Conservation (phyloP, 495 filamentous ascomycete genomes). For the Podospora bellae-mahoneyi region DNA sequence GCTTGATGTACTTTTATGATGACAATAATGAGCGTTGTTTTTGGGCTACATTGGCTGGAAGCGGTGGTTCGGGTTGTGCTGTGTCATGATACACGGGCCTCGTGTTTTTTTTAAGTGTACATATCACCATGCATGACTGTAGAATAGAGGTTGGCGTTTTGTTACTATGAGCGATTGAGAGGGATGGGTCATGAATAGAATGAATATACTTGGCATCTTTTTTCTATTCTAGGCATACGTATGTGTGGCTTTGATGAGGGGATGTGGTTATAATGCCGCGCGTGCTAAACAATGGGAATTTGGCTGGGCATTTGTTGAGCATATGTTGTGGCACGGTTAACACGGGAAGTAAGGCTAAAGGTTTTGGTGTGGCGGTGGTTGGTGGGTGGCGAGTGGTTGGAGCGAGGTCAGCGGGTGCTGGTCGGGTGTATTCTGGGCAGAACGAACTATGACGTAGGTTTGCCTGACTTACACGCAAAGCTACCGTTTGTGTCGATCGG, state of each 20-base stretch:
- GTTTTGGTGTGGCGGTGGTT: background rate
- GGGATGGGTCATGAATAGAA: background rate
- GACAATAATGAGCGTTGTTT: slow-evolving; percentile 5
- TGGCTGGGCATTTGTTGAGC: background rate
- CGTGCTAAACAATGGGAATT: background rate
- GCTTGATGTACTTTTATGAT: slow-evolving; percentile 8
- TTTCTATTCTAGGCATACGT: no score
- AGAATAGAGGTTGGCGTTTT: background rate
- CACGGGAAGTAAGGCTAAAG: background rate
- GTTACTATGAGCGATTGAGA: background rate
- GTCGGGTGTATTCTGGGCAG: background rate
- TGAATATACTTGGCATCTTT: background rate
- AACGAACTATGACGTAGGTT: background rate
- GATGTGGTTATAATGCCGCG: background rate
- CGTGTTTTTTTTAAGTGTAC: background rate
- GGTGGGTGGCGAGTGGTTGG: background rate
- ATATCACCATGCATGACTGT: background rate
- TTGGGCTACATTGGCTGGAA: slow-evolving; percentile 24
- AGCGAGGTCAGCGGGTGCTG: background rate
- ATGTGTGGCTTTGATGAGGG: no score
- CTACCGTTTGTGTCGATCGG: background rate
- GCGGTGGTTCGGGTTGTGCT: background rate
- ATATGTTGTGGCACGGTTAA: background rate
- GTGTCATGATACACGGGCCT: background rate
- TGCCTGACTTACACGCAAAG: slow-evolving; percentile 6